Percentiles rank a stretch among this genome's conserved stretches.
These are phyloP conservation scores for Linnemannia exigua DNA, from an alignment of 192 early-diverging fungal genomes.

Conservation along the genomic window DNA sequence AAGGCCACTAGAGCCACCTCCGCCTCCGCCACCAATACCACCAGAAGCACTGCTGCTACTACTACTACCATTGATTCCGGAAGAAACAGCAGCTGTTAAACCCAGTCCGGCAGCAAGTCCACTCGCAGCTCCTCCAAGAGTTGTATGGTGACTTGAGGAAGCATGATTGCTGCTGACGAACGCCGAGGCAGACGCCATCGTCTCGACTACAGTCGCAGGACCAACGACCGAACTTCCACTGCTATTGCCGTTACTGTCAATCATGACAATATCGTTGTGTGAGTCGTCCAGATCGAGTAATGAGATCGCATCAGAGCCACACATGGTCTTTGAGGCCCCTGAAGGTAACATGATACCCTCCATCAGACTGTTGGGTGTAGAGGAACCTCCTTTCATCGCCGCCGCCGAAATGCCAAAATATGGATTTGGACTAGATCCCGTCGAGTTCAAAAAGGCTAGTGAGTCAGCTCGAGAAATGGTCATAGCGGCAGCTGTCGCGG, in stretches of 20 bases:
- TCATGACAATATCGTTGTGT: constrained; percentile 43
- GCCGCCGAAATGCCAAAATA: constrained; percentile 26
- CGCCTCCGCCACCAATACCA: background rate
- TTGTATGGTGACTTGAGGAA: background rate
- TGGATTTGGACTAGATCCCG: constrained; percentile 14
- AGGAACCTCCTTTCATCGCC: background rate
- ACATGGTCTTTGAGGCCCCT: constrained; percentile 18
- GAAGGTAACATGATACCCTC: constrained; percentile 5
- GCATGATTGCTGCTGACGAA: constrained; percentile 25
- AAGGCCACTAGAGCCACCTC: background rate
- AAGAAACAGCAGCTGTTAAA: constrained; percentile 13
- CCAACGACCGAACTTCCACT: constrained; percentile 23
- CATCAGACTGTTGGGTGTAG: constrained; percentile 3
- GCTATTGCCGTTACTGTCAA: constrained; percentile 51
- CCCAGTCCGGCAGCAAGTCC: background rate
- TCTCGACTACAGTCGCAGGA: constrained; percentile 41
- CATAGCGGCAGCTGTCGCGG: constrained; percentile 15
- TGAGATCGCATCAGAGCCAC: constrained; percentile 46
- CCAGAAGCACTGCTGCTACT: background rate
- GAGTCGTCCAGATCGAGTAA: constrained; percentile 41
- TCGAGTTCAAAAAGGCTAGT: constrained; percentile 27
- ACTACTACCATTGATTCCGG: background rate
- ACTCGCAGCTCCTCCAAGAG: background rate
- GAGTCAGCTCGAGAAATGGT: constrained; percentile 47
- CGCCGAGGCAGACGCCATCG: constrained; percentile 40